A percentile compares a stretch with the other conserved stretches of the same genome.
These are phyloP conservation scores for Komagataella mondaviorum DNA, from an alignment of 805 yeast species.

Conservation along the genomic window DNA sequence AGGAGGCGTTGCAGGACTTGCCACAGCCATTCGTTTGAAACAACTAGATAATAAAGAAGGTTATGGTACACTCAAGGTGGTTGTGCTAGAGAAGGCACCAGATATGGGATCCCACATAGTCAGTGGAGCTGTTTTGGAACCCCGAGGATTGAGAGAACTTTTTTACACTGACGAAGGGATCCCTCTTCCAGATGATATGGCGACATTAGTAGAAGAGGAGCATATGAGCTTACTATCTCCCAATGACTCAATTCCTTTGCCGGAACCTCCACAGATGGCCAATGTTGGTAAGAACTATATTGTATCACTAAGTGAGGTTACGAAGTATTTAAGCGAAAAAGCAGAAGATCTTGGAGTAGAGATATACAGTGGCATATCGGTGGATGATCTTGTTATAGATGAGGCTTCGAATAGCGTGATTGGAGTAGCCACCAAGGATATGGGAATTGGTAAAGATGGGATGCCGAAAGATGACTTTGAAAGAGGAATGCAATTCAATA, in stretches of 20 bases:
- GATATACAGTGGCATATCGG: slow-evolving; percentile 82
- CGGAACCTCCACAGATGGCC: slow-evolving; percentile 87
- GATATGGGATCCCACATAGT: slow-evolving; percentile 89
- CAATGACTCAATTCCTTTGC: slow-evolving; percentile 50
- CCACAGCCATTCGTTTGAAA: slow-evolving; percentile 83
- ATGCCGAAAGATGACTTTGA: slow-evolving; percentile 75
- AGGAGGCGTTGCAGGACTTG: slow-evolving; percentile 95
- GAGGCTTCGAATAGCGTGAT: slow-evolving; percentile 43
- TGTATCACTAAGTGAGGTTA: slow-evolving; percentile 71
- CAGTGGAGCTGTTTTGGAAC: slow-evolving; percentile 92
- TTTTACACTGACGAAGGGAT: slow-evolving; percentile 64
- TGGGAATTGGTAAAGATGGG: slow-evolving; percentile 72
- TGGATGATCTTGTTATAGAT: slow-evolving; percentile 60
- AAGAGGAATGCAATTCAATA: slow-evolving; percentile 94
- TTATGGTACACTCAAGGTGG: slow-evolving; percentile 53
- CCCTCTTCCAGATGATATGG: slow-evolving; percentile 67
- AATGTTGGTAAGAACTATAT: slow-evolving; percentile 76
- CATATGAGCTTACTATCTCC: slow-evolving; percentile 58
- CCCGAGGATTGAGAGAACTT: slow-evolving; percentile 73
- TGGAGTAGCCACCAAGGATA: slow-evolving; percentile 92
- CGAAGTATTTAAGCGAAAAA: slow-evolving; percentile 66
- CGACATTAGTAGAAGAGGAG: slow-evolving; percentile 65
- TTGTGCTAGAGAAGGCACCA: slow-evolving; percentile 83
- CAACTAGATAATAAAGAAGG: slow-evolving; percentile 56
- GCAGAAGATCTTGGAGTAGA: slow-evolving; percentile 95